Evolutionary conservation across 495 filamentous ascomycete genomes (phyloP).

Genomic region (Tetracladium marchalianum): DNA sequence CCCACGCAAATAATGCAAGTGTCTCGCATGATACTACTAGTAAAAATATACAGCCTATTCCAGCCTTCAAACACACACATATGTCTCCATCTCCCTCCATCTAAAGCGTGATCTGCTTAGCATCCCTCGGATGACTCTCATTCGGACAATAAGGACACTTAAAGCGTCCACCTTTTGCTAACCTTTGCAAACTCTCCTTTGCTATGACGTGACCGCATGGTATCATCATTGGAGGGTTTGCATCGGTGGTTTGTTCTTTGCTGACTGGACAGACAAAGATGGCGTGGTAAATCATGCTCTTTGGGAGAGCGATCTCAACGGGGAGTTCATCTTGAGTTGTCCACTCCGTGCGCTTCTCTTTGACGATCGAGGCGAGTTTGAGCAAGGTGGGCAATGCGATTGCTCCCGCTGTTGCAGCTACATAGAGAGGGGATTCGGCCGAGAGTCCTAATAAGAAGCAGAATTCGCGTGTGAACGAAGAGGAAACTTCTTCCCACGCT

Average conservation of each 20-base stretch:
- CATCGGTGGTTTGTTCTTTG: constrained; percentile 89
- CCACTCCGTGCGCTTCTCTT: constrained; percentile 87
- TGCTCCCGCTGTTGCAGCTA: constrained; percentile 82
- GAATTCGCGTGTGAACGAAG: constrained; percentile 86
- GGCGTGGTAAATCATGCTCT: constrained; percentile 80
- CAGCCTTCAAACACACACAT: not conserved
- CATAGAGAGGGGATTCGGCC: constrained; percentile 81
- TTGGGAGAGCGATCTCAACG: constrained; percentile 83
- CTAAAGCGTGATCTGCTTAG: constrained; percentile 57
- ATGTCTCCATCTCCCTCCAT: not conserved
- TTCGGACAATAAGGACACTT: constrained; percentile 96
- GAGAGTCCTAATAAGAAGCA: constrained; percentile 84
- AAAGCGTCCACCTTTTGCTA: constrained; percentile 70
- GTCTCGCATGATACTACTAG: not conserved
- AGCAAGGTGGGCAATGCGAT: constrained; percentile 79
- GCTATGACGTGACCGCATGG: constrained; percentile 94
- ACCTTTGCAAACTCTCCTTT: constrained; percentile 62
- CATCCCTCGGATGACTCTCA: constrained; percentile 68
- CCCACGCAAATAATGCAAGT: not conserved
- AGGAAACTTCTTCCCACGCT: constrained; percentile 70
- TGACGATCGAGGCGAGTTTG: constrained; percentile 75
- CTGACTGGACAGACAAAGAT: constrained; percentile 97
- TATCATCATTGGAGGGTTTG: constrained; percentile 95
- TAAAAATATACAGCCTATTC: not conserved
- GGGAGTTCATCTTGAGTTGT: constrained; percentile 84